A percentile compares a stretch with the other conserved stretches of the same genome.
phyloP scores from a whole-genome alignment of 225 moss, liverwort and hornwort genomes.

The Pseudisothecium myosuroides region DNA sequence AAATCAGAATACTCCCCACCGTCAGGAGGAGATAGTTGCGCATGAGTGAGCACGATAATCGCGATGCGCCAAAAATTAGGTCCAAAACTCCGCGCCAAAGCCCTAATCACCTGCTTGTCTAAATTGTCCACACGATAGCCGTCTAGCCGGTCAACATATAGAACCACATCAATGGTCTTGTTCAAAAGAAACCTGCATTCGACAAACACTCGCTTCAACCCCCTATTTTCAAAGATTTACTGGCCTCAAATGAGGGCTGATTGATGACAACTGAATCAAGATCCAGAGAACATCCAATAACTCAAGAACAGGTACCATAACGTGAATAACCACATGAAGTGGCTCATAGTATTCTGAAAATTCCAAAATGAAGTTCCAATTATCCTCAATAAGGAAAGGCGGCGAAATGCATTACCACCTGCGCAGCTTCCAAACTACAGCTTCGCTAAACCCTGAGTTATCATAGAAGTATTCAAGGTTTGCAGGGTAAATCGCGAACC shows the following conservation, averaged over 20 bases:
- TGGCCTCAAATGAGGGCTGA: background rate
- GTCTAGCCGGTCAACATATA: slow-evolving; percentile 93
- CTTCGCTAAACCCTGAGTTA: background rate
- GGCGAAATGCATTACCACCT: background rate
- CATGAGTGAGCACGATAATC: slow-evolving; percentile 77
- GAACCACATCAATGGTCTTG: slow-evolving; percentile 90
- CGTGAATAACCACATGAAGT: background rate
- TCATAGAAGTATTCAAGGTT: background rate
- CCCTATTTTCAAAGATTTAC: background rate
- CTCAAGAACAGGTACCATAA: background rate
- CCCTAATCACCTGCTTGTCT: slow-evolving; percentile 89
- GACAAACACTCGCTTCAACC: background rate
- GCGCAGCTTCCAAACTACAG: background rate
- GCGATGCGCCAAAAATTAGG: slow-evolving; percentile 85
- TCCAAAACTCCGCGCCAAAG: slow-evolving; percentile 81
- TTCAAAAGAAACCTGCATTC: slow-evolving; percentile 74
- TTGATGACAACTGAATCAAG: background rate
- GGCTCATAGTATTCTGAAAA: background rate
- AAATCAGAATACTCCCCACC: slow-evolving; percentile 80
- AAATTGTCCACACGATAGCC: slow-evolving; percentile 96
- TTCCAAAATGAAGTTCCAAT: background rate
- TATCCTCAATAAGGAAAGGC: background rate
- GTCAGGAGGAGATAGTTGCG: slow-evolving; percentile 85
- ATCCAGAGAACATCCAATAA: background rate
- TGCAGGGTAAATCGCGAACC: background rate